Evolutionary conservation across 345 rosid species (phyloP), one percentile per base, ranked within the genome.

Genomic region (Schrenkiella parvula): DNA sequence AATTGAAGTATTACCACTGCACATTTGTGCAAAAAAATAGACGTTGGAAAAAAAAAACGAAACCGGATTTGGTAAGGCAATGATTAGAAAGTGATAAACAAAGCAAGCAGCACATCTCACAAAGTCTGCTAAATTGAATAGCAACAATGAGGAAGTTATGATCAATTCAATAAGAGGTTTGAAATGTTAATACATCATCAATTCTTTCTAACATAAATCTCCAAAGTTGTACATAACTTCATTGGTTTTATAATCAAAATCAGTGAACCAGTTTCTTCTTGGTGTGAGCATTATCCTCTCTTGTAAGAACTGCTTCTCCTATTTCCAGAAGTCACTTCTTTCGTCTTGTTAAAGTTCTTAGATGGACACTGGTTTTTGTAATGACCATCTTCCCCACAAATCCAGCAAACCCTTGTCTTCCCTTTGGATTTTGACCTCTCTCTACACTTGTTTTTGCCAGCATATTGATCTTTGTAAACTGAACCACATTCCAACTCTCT

Each of bases 361-460:
- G 28, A 56, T 21, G 17, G 48, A 62, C 67, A 62, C 7, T 42
- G 53, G 12, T 11, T 43, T 28, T 42, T 43, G 53, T 62, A 62
- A 12, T 42, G 66, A 13, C 39, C 67, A 63, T 28, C 67, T 62
- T 42, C 66, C 15, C 66, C 66, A 62, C 52, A 62, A 42, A 61
- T 41, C 52, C 52, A 62, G 37, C 52, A 62, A 42, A 28, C 52
- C 51, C 17, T 25, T 25, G 26, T 38, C 66, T 17, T 25, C 18
- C 37, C 51, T 41, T 42, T 42, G 37, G 51, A 26, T 46, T 14
- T 64, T 8, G 42, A 31, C 28, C 12, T 63, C 38, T 28, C 39
- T 43, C 18, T 28, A 14, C 0, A 9, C 66, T 26, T 26, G 15
- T 17, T 39, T 39, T 39, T 28, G 4, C 17, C 14, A 29, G 60